phyloP scores from a whole-genome alignment of 441 rosid genomes.

The Viola pubescens region DNA sequence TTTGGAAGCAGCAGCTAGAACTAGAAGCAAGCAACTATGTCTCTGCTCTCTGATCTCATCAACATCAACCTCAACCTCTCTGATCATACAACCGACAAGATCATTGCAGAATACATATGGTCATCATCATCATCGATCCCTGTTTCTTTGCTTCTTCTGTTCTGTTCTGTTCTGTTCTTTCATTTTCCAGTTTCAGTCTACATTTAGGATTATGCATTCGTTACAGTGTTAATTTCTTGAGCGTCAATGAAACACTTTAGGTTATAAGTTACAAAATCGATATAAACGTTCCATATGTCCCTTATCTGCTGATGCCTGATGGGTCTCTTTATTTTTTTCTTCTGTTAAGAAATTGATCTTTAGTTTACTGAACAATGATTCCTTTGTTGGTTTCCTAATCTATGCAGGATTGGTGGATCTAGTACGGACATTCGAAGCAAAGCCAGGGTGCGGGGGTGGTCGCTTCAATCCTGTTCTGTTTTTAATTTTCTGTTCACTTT shows the following conservation, averaged over 20 bases:
- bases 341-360: not conserved
- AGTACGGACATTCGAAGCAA: slow-evolving; percentile 68
- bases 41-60: slow-evolving; percentile 49
- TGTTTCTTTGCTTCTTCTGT: not conserved
- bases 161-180: not conserved
- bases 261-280: too few relatives aligned
- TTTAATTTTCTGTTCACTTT: not conserved
- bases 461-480: too few relatives aligned
- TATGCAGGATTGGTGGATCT: slow-evolving; percentile 63
- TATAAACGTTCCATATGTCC: too few relatives aligned
- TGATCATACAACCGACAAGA: slow-evolving; percentile 35
- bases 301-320: not conserved
- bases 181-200: too few relatives aligned
- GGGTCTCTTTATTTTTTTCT: not conserved
- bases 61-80: slow-evolving; percentile 40
- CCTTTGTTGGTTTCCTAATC: not conserved
- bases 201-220: too few relatives aligned
- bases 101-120: slow-evolving; percentile 75
- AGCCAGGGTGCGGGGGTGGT: slow-evolving; percentile 35
- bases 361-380: not conserved
- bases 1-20: too few relatives aligned
- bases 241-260: too few relatives aligned
- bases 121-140: slow-evolving; percentile 6
- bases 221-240: not conserved
- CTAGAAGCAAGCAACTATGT: slow-evolving; percentile 19